phyloP scores from a whole-genome alignment of 2,329 filamentous ascomycete species.

The Parastagonospora nodorum region DNA sequence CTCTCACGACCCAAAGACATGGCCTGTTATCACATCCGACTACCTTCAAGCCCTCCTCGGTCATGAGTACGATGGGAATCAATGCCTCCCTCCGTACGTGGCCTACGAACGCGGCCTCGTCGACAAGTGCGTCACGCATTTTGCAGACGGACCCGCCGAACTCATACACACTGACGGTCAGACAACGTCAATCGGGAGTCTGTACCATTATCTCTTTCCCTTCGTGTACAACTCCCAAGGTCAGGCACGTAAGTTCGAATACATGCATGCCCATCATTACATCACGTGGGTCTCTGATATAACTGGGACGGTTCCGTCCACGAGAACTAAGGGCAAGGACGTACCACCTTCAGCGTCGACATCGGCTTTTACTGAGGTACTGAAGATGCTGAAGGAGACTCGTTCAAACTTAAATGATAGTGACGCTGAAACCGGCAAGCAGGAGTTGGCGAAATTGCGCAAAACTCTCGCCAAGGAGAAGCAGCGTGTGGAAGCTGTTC shows the following conservation, averaged over 20 bases:
- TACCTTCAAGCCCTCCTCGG: background rate
- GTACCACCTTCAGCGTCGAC: background rate
- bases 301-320: background rate
- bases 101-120: background rate
- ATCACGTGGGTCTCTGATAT: background rate
- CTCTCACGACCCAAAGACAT: conserved; percentile 1
- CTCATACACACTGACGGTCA: background rate
- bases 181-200: background rate
- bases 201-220: background rate
- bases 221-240: background rate
- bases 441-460: background rate
- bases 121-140: background rate
- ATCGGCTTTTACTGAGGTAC: background rate
- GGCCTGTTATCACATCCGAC: background rate
- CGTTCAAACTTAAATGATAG: background rate
- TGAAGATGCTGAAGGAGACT: background rate
- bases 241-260: background rate
- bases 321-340: background rate
- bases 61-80: background rate
- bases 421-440: background rate
- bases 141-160: background rate
- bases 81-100: background rate
- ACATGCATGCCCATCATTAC: conserved; percentile 1
- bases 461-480: background rate
- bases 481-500: background rate